phyloP scores from a whole-genome alignment of 1,284 basidiomycete species.

The Cryptococcus sp. region DNA sequence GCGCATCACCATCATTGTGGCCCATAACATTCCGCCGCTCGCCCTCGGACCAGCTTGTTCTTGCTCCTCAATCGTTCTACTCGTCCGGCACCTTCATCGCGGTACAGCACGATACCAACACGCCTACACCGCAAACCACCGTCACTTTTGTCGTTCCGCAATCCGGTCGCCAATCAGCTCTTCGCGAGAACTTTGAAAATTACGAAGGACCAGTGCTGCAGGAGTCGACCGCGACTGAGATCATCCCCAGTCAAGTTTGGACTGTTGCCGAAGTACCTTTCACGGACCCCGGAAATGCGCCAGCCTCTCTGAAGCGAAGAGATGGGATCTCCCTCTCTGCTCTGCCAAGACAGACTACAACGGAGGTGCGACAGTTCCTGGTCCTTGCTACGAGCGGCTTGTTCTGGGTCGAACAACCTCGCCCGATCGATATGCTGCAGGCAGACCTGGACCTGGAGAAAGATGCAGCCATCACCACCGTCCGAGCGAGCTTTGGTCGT shows the following conservation, averaged over 20 bases:
- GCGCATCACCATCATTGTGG: neutral
- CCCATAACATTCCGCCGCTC: slow-evolving; percentile 11
- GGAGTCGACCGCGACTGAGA: slow-evolving; percentile 51
- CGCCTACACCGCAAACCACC: slow-evolving; percentile 24
- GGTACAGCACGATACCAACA: slow-evolving; percentile 30
- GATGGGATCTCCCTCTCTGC: slow-evolving; percentile 37
- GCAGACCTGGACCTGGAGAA: slow-evolving; percentile 40
- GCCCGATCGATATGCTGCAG: slow-evolving; percentile 46
- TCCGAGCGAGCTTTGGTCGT: slow-evolving; percentile 37
- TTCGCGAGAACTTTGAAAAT: slow-evolving; percentile 42
- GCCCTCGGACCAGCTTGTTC: slow-evolving; percentile 33
- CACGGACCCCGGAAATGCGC: slow-evolving; percentile 30
- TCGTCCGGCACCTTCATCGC: slow-evolving; percentile 43
- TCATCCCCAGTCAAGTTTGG: slow-evolving; percentile 80
- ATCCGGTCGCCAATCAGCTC: slow-evolving; percentile 35
- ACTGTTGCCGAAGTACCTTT: slow-evolving; percentile 61
- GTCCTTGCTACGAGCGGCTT: slow-evolving; percentile 44
- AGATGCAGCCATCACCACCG: slow-evolving; percentile 31
- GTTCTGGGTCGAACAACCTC: slow-evolving; percentile 33
- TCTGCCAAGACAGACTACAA: slow-evolving; percentile 35
- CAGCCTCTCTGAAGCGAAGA: slow-evolving; percentile 12
- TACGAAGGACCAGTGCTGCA: slow-evolving; percentile 30
- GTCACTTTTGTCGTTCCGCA: slow-evolving; percentile 38
- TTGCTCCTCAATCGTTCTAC: slow-evolving; percentile 38
- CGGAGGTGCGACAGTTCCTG: slow-evolving; percentile 38